phyloP scores from a whole-genome alignment of 768 basidiomycete species.

The Leccinum subgranulosum region DNA sequence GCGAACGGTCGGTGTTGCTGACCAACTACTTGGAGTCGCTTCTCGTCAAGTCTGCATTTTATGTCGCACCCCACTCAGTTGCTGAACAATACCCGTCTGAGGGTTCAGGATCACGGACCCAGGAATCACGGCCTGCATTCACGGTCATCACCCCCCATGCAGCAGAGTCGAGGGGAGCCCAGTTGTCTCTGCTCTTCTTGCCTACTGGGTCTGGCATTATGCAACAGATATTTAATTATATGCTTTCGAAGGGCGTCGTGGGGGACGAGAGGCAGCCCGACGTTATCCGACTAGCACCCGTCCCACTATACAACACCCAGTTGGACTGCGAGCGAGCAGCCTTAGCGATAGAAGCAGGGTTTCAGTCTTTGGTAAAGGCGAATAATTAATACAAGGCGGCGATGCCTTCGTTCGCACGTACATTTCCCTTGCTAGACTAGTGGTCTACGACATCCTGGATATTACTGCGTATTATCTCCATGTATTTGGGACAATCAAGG shows the following conservation, averaged over 20 bases:
- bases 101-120: slow-evolving; percentile 15
- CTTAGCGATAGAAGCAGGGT: slow-evolving; percentile 56
- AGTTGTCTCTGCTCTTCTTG: slow-evolving; percentile 83
- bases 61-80: slow-evolving; percentile 42
- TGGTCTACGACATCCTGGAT: slow-evolving; percentile 22
- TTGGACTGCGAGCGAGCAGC: slow-evolving; percentile 75
- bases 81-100: slow-evolving; percentile 28
- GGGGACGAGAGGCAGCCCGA: slow-evolving; percentile 92
- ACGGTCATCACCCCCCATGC: slow-evolving; percentile 89
- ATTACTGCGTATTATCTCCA: slow-evolving; percentile 44
- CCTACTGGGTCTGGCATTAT: slow-evolving; percentile 58
- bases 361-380: slow-evolving; percentile 32
- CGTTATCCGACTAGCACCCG: slow-evolving; percentile 86
- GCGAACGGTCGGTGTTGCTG: slow-evolving; percentile 66
- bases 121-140: slow-evolving; percentile 47
- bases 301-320: slow-evolving; percentile 82
- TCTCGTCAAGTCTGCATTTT: slow-evolving; percentile 61
- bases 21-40: slow-evolving; percentile 70
- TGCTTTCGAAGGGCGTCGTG: slow-evolving; percentile 73
- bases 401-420: slow-evolving; percentile 4
- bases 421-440: slow-evolving; percentile 1
- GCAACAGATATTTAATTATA: slow-evolving; percentile 58
- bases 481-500: slow-evolving; percentile 40
- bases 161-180: slow-evolving; percentile 70
- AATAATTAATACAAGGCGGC: slow-evolving; percentile 5